Percentiles rank a stretch among this genome's conserved stretches.
Evolutionary conservation across 805 yeast species (phyloP).

Genomic region (Cyberlindnera bimundalis): DNA sequence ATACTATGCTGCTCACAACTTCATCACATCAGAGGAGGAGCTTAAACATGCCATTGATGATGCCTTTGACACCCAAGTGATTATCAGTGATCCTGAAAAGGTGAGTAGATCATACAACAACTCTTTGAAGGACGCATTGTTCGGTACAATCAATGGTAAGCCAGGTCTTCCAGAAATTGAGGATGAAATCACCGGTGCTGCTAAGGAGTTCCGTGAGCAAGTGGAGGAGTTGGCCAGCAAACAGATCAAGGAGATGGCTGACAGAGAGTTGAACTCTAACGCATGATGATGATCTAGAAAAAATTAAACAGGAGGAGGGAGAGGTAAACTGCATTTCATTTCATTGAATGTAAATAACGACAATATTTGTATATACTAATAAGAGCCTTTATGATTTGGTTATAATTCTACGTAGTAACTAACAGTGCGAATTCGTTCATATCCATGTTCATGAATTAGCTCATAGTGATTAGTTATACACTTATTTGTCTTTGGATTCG

Average conservation of each 20-base stretch:
- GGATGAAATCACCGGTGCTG: slow-evolving; percentile 34
- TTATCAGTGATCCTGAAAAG: slow-evolving; percentile 8
- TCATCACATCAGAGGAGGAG: slow-evolving; percentile 69
- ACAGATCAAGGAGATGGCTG: slow-evolving; percentile 1
- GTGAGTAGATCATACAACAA: slow-evolving; percentile 22
- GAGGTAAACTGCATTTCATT: neutral
- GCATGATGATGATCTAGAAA: neutral
- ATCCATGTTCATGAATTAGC: no score
- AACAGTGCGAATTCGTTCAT: no score
- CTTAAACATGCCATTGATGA: slow-evolving; percentile 53
- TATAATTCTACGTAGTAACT: neutral
- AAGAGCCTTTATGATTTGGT: neutral
- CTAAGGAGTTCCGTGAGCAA: slow-evolving; percentile 27
- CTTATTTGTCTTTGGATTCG: slow-evolving; percentile 20
- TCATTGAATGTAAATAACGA: slow-evolving; percentile 1
- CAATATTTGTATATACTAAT: slow-evolving; percentile 3
- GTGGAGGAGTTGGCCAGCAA: slow-evolving; percentile 18
- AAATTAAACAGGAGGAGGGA: neutral
- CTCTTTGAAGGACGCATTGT: slow-evolving; percentile 31
- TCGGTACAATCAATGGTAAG: slow-evolving; percentile 34
- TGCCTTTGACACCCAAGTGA: slow-evolving; percentile 39
- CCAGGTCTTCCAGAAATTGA: slow-evolving; percentile 35
- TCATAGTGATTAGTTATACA: no score
- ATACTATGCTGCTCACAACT: slow-evolving; percentile 65
- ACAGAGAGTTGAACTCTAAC: slow-evolving; percentile 1